phyloP scores from a whole-genome alignment of 192 early-diverging fungal species.

The Podila minutissima region DNA sequence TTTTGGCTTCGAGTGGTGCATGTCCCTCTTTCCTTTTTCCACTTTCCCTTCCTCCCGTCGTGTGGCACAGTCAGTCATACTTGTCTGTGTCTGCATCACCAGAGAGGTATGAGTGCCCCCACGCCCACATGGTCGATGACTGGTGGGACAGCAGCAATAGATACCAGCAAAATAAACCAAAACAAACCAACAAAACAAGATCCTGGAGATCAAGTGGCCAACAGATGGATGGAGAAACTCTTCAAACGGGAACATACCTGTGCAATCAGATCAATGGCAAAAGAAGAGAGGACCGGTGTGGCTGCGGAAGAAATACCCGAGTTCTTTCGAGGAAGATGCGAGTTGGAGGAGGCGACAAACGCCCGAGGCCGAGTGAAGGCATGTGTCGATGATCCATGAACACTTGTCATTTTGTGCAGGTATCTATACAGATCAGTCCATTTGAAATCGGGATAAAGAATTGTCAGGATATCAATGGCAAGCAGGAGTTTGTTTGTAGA shows the following conservation, averaged over 20 bases:
- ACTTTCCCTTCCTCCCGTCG: background rate
- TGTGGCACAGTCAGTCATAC: too few species aligned
- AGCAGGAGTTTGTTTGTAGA: too few species aligned
- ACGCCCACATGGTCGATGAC: too few species aligned
- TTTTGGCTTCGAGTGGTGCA: background rate
- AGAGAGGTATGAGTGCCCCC: too few species aligned
- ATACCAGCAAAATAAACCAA: too few species aligned
- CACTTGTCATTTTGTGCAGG: slow-evolving; percentile 24
- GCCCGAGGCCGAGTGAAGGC: slow-evolving; percentile 26
- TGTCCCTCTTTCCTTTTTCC: background rate
- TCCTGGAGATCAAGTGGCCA: too few species aligned
- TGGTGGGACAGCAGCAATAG: too few species aligned
- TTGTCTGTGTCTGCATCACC: too few species aligned
- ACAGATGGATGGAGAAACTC: background rate
- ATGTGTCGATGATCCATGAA: slow-evolving; percentile 16
- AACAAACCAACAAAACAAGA: too few species aligned
- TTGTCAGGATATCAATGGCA: too few species aligned
- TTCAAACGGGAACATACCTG: slow-evolving; percentile 25
- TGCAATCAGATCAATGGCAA: slow-evolving; percentile 50
- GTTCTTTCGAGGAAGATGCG: slow-evolving; percentile 25
- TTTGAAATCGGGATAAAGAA: background rate
- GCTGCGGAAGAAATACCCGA: slow-evolving; percentile 13
- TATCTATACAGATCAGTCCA: background rate
- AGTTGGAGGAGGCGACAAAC: slow-evolving; percentile 7
- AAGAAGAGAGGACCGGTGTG: slow-evolving; percentile 37